Percentiles rank a stretch among this genome's conserved stretches.
Conservation (phyloP, 805 yeast species). For the Zygotorulaspora florentina region DNA sequence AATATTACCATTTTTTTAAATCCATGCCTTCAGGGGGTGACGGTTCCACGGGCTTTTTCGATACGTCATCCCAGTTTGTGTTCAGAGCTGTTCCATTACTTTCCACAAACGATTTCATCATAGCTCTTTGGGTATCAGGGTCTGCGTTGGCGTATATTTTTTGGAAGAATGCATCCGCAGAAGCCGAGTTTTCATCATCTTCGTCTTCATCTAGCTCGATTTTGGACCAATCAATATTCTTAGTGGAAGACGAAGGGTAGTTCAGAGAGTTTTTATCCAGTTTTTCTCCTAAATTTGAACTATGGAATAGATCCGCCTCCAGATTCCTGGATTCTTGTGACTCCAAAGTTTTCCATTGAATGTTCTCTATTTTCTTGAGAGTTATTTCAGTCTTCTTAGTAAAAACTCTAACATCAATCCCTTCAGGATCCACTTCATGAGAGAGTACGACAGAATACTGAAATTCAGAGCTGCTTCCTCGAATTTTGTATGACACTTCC, state of each 20-base stretch:
- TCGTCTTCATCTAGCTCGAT: conserved; percentile 43
- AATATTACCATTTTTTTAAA: conserved; percentile 46
- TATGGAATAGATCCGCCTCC: background rate
- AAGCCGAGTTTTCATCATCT: conserved; percentile 44
- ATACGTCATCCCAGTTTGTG: conserved; percentile 90
- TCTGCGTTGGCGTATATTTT: conserved; percentile 73
- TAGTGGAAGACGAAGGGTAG: conserved; percentile 65
- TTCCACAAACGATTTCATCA: conserved; percentile 95
- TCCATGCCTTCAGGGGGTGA: conserved; percentile 74
- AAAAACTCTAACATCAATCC: conserved; percentile 49
- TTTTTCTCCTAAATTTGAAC: background rate
- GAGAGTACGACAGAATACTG: conserved; percentile 52
- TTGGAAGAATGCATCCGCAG: conserved; percentile 67
- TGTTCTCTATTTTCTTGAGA: conserved; percentile 43
- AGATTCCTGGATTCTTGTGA: background rate
- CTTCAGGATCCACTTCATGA: conserved; percentile 45
- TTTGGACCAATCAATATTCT: conserved; percentile 66
- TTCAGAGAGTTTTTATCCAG: conserved; percentile 14
- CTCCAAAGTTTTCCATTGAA: conserved; percentile 54
- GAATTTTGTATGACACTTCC: conserved; percentile 21
- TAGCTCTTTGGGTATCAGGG: conserved; percentile 84
- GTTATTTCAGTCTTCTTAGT: conserved; percentile 71
- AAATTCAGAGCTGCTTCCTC: conserved; percentile 48
- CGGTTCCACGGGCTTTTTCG: conserved; percentile 56
- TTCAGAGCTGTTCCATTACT: conserved; percentile 91